Evolutionary conservation across 352 stramenopile genomes (phyloP), one percentile per base, ranked within the genome.

Genomic region (Pythium guiyangense): DNA sequence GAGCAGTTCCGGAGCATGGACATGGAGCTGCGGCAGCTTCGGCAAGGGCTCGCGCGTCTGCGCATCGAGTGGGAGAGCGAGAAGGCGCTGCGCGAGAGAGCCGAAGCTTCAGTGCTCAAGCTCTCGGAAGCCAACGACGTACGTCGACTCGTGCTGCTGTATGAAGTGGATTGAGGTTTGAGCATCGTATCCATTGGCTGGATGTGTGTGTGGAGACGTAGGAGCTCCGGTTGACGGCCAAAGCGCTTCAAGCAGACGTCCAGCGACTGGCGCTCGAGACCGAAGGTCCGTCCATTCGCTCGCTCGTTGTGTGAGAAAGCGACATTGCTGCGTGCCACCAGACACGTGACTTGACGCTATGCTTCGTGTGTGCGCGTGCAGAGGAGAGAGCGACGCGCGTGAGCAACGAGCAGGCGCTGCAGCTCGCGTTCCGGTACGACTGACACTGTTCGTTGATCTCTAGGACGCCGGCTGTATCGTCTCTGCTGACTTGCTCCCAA

Each of bases 1-100:
- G 66, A 83, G 31, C 67, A 87, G 49, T 79, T 76, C 44, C 67
- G 76, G 26, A 68, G 54, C 27, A 63, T 87, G 62, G 79, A 87
- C 43, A 48, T 84, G 6, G 76, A 89, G 39, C 27, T 86, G 18
- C 68, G 73, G 1, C 74, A 83, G 49, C 51, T 78, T 12, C 72
- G 63, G 2, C 79, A 84, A 49, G 52, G 57, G 5, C 57, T 80
- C 3, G 70, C 63, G 22, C 64, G 74, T 10, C 31, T 86, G 25
- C 74, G 76, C 0, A 64, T 69, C 1, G 79, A 89, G 37, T 71
- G 69, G 39, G 74, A 87, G 10, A 73, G 53, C 8, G 79, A 89
- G 27, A 71, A 73, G n/a, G 40, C 40, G 2, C 62, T 74, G 29
- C 71, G 73, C 0, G 75, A 74, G 50, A 81, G 80, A 53, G 62